A percentile compares a stretch with the other conserved stretches of the same genome.
phyloP scores from a whole-genome alignment of 2,329 filamentous ascomycete genomes.

The Cadophora gregata region DNA sequence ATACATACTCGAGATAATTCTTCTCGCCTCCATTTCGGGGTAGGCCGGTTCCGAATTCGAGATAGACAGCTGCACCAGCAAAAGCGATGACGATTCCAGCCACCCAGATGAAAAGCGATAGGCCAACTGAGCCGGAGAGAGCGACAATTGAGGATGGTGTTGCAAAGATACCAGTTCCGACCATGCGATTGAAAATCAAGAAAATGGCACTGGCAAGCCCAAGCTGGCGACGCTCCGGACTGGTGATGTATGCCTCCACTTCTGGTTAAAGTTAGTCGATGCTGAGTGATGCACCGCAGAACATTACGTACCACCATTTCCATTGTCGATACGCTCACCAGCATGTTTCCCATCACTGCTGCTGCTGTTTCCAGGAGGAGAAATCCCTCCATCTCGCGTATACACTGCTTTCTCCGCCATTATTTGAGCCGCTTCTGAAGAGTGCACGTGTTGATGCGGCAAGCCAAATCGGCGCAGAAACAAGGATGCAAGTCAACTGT shows the following conservation, averaged over 20 bases:
- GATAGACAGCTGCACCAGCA: conserved; percentile 67
- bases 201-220: conserved; percentile 61
- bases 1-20: conserved; percentile 71
- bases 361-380: background rate
- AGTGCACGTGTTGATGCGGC: background rate
- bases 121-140: conserved; percentile 64
- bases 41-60: conserved; percentile 70
- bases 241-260: conserved; percentile 24
- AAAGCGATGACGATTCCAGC: conserved; percentile 65
- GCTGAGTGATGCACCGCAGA: background rate
- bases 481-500: background rate
- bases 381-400: background rate
- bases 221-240: conserved; percentile 54
- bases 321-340: background rate
- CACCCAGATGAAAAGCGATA: conserved; percentile 68
- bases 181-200: conserved; percentile 69
- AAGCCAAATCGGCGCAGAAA: background rate
- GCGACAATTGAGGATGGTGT: conserved; percentile 64
- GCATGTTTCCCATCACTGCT: background rate
- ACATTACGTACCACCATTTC: background rate
- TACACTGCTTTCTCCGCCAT: background rate
- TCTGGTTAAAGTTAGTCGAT: background rate
- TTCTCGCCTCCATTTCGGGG: conserved; percentile 70
- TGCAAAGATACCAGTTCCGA: conserved; percentile 71
- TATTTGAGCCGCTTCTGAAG: background rate